Base-by-base conservation (phyloP, 345 rosid genomes). In the Carallia brachiata region DNA sequence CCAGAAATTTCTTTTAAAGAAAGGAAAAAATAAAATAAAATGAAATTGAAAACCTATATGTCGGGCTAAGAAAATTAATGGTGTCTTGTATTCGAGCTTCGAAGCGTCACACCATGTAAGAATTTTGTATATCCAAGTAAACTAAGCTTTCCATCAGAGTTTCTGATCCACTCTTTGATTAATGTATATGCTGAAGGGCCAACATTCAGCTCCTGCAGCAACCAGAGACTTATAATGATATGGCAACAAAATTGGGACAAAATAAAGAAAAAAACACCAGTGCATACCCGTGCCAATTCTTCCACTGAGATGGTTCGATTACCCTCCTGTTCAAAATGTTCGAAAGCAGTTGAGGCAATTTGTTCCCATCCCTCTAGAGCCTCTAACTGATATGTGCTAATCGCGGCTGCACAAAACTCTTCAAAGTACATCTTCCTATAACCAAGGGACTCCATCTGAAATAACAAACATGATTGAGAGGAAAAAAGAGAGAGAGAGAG, bases 341-440 rank as follows among this genome's bases (percentile, higher is more conserved):
- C 91, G 62, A 87, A 95, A 34, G 96, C 98, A 60, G 70, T 70
- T 61, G 78, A 78, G 30, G 91, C 94, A 61, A 90, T 83, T 61
- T 78, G 83, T 66, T 92, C 99, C 99, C 99, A 95, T 67, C 79
- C 88, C 69, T 89, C 92, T 30, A 78, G 85, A 27, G 91, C 99
- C 83, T 92, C 99, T 2, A 92, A 89, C 74, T 92, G 98, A 81
- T 95, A 81, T 30, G 82, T 77, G 31, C 96, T 92, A 70, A 88
- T 84, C 30, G 98, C 85, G 59, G 97, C 99, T 4, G 97, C 97
- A 75, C 96, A 95, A 79, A 95, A 95, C 78, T 95, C 99, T 19
- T 95, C 92, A 19, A 90, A 90, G 65, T 84, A 79, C 83, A 95
- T 85, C 72, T 82, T 85, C 76, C 82, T 87, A 67, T 90, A 81